Base-by-base conservation (phyloP, 306 rosid genomes). In the barrel medic (Medicago truncatula) region DNA sequence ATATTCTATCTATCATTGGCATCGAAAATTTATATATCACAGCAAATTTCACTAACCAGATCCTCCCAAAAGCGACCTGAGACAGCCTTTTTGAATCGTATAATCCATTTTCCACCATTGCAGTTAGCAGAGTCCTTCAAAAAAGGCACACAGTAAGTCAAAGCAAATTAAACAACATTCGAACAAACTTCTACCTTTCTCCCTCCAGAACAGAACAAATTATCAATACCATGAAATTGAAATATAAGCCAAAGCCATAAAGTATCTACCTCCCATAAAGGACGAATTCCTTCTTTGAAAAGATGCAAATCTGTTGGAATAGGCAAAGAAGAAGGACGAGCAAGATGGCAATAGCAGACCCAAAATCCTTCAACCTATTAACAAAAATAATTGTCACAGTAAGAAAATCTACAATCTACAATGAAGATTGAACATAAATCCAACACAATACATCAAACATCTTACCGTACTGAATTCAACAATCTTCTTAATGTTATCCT, bases 61-160 rank as follows among this genome's bases (percentile, higher is more conserved):
- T 92, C 97, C 84, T 92, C 98, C 96, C 98, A 94, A 59, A 90
- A 94, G 66, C 97, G 96, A 57, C 97, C 98, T 1, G 96, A 88
- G 43, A 90, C 95, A 61, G 77, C 88, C 86, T 94, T 94, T 73
- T 92, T 92, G 86, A 94, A 87, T 36, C 97, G 89, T 73, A 94
- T 84, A 75, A 94, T 92, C 97, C 97, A 94, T 82, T 94, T 94
- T 34, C 98, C 98, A 83, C 98, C 97, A 79, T 74, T 87, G 87
- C 97, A 91, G 86, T 94, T 94, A 23, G 97, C 98, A 81, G 97
- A 90, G 81, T 94, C 97, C 96, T 91, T 85, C 58, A 70, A 18
- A 68, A 50, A 73, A 61, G 34, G 11, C 10, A 76, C 9, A 21
- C 70, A 43, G 38, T 47, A 38, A 9, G 59, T 67, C 73, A 68